Percentiles rank a stretch among this genome's conserved stretches.
Evolutionary conservation across 768 basidiomycete species (phyloP).

Genomic region (Cystofilobasidium bisporidii): DNA sequence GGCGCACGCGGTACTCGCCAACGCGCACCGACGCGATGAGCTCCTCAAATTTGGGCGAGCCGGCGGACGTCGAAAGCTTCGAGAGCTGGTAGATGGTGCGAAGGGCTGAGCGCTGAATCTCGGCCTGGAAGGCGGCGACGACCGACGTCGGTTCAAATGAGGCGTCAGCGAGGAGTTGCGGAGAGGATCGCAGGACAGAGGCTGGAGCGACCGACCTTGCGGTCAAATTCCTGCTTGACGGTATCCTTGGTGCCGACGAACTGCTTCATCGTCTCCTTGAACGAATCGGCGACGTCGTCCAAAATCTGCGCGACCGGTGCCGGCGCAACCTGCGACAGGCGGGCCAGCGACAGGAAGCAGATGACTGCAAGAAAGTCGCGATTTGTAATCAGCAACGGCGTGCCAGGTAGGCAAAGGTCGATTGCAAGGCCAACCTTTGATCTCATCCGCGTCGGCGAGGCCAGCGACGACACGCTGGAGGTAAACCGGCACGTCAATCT

Average conservation of each 20-base stretch:
- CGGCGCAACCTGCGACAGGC: conserved; percentile 76
- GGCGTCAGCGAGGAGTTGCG: neutral
- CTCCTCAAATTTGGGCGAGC: conserved; percentile 62
- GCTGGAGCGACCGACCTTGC: conserved; percentile 2
- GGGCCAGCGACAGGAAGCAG: conserved; percentile 88
- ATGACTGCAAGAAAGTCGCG: conserved; percentile 48
- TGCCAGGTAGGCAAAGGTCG: no score
- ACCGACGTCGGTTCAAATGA: no score
- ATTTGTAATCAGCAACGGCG: no score
- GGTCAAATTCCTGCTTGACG: conserved; percentile 27
- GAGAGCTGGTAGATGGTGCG: conserved; percentile 78
- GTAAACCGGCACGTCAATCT: conserved; percentile 79
- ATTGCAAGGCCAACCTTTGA: conserved; percentile 48
- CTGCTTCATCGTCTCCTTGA: conserved; percentile 24
- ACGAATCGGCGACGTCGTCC: conserved; percentile 50
- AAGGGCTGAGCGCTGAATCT: conserved; percentile 81
- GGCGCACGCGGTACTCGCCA: neutral
- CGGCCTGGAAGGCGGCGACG: conserved; percentile 48
- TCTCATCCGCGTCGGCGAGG: conserved; percentile 82
- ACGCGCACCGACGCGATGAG: conserved; percentile 48
- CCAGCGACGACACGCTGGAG: conserved; percentile 70
- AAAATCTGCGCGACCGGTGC: conserved; percentile 51
- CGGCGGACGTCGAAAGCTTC: conserved; percentile 57
- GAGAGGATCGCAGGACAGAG: no score
- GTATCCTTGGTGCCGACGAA: conserved; percentile 25